Evolutionary conservation across 352 stramenopile species (phyloP).

Genomic region (Stephanocyclus meneghinianus): DNA sequence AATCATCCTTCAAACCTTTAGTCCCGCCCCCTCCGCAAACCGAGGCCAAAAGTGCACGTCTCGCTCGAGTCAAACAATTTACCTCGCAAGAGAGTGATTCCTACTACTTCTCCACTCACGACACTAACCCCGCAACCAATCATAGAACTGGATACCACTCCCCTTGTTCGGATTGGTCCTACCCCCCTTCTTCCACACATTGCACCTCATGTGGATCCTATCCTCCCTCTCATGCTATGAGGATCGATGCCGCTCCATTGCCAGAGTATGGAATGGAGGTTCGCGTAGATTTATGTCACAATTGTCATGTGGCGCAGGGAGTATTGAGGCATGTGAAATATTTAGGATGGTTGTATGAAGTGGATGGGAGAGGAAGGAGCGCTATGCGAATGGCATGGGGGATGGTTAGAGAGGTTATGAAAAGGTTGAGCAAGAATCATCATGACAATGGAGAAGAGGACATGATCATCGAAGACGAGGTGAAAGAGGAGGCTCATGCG

Average conservation of each 20-base stretch:
- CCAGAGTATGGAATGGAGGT: conserved; percentile 75
- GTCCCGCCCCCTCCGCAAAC: conserved; percentile 35
- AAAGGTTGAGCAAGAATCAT: conserved; percentile 28
- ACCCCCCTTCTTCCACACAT: conserved; percentile 32
- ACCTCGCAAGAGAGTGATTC: neutral
- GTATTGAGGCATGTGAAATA: conserved; percentile 66
- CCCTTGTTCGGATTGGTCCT: conserved; percentile 28
- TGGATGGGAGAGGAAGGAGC: conserved; percentile 52
- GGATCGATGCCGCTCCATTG: conserved; percentile 56
- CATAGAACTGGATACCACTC: conserved; percentile 40
- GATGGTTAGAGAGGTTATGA: conserved; percentile 50
- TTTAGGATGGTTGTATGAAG: conserved; percentile 59
- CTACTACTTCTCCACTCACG: conserved; percentile 15
- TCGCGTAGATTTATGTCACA: conserved; percentile 63
- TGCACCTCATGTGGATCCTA: conserved; percentile 52
- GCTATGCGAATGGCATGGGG: conserved; percentile 61
- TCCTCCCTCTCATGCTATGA: conserved; percentile 53
- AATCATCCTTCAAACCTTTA: conserved; percentile 26
- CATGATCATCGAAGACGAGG: neutral
- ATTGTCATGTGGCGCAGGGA: conserved; percentile 68
- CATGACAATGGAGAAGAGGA: conserved; percentile 2
- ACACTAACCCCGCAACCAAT: neutral
- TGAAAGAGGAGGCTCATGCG: conserved; percentile 4
- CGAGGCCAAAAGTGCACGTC: conserved; percentile 19
- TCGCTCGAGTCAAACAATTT: conserved; percentile 4